Conservation (phyloP, 129 eudicot species). For the Sambucus nigra region DNA sequence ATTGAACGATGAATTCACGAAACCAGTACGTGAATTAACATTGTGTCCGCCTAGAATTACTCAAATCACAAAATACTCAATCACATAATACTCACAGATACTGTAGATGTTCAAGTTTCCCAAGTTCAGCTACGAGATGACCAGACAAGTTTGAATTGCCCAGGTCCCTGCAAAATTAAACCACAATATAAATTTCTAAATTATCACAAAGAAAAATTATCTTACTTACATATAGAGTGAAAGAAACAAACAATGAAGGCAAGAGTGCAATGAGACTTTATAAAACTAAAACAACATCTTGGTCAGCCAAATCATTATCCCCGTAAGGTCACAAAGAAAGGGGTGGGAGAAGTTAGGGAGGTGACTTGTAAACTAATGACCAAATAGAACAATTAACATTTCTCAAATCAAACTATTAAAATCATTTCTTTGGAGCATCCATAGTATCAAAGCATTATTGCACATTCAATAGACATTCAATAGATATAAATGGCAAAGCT, state of each 20-base stretch:
- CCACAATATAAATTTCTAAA: constrained; percentile 1
- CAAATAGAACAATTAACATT: too few species aligned
- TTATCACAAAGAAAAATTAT: background rate
- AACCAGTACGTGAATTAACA: too few species aligned
- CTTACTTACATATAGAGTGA: background rate
- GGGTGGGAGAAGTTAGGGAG: too few species aligned
- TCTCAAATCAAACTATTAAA: background rate
- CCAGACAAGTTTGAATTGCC: constrained; percentile 94
- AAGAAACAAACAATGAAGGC: background rate
- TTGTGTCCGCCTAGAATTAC: too few species aligned
- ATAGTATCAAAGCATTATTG: too few species aligned
- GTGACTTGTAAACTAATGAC: too few species aligned
- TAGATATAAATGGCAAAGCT: too few species aligned
- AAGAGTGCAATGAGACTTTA: background rate
- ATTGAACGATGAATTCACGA: too few species aligned
- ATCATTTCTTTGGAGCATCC: background rate
- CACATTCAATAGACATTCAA: too few species aligned
- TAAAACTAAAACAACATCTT: background rate
- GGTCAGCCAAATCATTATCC: too few species aligned
- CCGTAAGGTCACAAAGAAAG: too few species aligned
- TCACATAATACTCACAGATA: constrained; percentile 62
- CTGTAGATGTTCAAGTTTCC: constrained; percentile 81
- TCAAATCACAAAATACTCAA: background rate
- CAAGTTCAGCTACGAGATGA: constrained; percentile 81
- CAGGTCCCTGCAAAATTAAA: constrained; percentile 57